Base-by-base conservation (phyloP, 2,329 filamentous ascomycete species). In the Penicillium griseofulvum region DNA sequence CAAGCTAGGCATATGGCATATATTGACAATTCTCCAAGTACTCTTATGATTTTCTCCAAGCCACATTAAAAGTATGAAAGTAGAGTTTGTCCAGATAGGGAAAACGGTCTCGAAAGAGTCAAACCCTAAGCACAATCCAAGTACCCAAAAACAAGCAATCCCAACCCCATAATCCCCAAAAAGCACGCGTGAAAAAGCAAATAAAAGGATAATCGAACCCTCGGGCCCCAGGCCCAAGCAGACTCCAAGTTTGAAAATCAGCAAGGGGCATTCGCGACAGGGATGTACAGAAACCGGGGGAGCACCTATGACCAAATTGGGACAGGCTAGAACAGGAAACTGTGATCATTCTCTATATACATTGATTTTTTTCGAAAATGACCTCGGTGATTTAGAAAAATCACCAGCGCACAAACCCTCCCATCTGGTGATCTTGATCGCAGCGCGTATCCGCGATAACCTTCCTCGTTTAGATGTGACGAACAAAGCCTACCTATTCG, bases 261-360 rank as follows among this genome's bases (percentile, higher is more conserved):
- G 61, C 59, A 63, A 63, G 61, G 61, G 49, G 14, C 5, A 16
- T 19, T 48, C 3, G 38, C 42, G 24, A 50, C 54, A 59, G 60
- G 58, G 47, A 59, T 55, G 29, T 26, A 5, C 34, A 9, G 26
- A 28, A 10, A 11, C n/a, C n/a, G n/a, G n/a, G n/a, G n/a, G n/a
- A n/a, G n/a, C 1, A 19, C 22, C 22, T 16, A 51, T n/a, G 16
- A 28, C 48, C 48, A 22, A n/a, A 44, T 29, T 24, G n/a, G 17
- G 29, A 52, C 47, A 43, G 34, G 24, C 47, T 39, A 16, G n/a
- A 33, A 19, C 41, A 34, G 19, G 11, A 12, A 36, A n/a, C 3
- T 26, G 3, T 22, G 46, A 33, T 28, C 29, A 14, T 7, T 14
- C 22, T 26, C 29, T 14, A 5, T 33, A 11, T 2, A 33, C 5